Evolutionary conservation across 441 rosid species (phyloP).

Genomic region (Hura crepitans): DNA sequence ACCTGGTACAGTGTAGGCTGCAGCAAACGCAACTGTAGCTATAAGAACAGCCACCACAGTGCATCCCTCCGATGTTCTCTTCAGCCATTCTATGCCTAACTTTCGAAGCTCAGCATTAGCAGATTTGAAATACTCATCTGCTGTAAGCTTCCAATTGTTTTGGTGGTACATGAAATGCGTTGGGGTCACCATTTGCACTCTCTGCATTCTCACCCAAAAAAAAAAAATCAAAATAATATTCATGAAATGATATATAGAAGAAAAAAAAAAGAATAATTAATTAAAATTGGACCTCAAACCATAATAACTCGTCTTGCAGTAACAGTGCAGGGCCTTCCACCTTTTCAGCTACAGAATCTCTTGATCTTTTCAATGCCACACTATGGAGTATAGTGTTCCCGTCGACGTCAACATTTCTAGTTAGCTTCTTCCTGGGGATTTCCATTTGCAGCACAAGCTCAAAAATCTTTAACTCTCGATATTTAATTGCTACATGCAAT

Average conservation of each 20-base stretch:
- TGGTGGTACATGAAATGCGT: not conserved
- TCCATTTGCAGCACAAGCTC: slow-evolving; percentile 17
- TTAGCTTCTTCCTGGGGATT: slow-evolving; percentile 17
- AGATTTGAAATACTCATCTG: not conserved
- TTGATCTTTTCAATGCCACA: slow-evolving; percentile 13
- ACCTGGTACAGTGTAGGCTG: slow-evolving; percentile 27
- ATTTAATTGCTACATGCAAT: slow-evolving; percentile 27
- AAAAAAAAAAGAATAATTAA: not conserved
- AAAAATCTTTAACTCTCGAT: slow-evolving; percentile 13
- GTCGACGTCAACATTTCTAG: slow-evolving; percentile 7
- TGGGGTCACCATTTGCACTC: not conserved
- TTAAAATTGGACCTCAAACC: slow-evolving; percentile 14
- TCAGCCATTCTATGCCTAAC: slow-evolving; percentile 15
- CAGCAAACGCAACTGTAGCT: slow-evolving; percentile 23
- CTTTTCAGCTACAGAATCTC: slow-evolving; percentile 21
- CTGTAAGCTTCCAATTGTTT: not conserved
- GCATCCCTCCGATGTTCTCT: slow-evolving; percentile 23
- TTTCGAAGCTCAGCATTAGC: not conserved
- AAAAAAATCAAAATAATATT: not conserved
- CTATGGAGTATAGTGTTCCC: slow-evolving; percentile 24
- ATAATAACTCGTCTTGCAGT: slow-evolving; percentile 20
- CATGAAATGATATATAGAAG: not conserved
- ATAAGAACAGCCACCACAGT: slow-evolving; percentile 22
- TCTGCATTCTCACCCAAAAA: slow-evolving; percentile 10
- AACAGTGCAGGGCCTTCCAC: slow-evolving; percentile 22